Evolutionary conservation across 805 yeast genomes (phyloP), one percentile per base, ranked within the genome.

Genomic region (Monosporozyma aquatica): DNA sequence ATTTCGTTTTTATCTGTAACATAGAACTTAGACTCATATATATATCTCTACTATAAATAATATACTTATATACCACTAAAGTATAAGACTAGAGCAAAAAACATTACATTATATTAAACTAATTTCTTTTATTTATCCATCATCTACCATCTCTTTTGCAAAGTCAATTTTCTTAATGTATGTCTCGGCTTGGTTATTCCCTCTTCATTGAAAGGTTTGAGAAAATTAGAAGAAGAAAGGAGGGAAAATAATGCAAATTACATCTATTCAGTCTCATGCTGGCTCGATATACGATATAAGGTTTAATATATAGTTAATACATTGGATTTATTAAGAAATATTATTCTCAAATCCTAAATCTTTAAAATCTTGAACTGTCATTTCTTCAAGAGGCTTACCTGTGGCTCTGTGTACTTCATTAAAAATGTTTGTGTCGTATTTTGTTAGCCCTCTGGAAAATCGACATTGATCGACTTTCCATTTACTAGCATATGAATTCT

Each of bases 361-460:
- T 18, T 34, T 29, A 40, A 46, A 49, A 33, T 49, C 53, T 26
- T 33, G 32, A 13, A 46, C 48, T 9, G 49, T 43, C 43, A 46
- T 44, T 14, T 47, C 46, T 20, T 45, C 43, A 26, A 43, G 36
- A 20, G 23, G 42, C 17, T 48, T 43, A 22, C 42, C 28, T n/a
- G 49, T 48, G 11, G 44, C 23, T 29, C 44, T 47, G 29, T 49
- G 59, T 43, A 40, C 20, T 33, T 34, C 30, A 25, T 32, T 40
- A 11, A 40, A 40, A 6, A 40, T 15, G 40, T 65, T 57, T 11
- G 76, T 74, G 52, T 78, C 84, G 48, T 75, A 76, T 55, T 79
- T 75, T 6, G 83, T 78, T 54, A 75, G 75, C 3, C 86, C 87
- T 54, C 75, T 78, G 27, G 81, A 72, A 52, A 79, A 80, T 13